Percentiles rank a stretch among this genome's conserved stretches.
Conservation (phyloP, 805 yeast genomes). For the Starmerella floricola region DNA sequence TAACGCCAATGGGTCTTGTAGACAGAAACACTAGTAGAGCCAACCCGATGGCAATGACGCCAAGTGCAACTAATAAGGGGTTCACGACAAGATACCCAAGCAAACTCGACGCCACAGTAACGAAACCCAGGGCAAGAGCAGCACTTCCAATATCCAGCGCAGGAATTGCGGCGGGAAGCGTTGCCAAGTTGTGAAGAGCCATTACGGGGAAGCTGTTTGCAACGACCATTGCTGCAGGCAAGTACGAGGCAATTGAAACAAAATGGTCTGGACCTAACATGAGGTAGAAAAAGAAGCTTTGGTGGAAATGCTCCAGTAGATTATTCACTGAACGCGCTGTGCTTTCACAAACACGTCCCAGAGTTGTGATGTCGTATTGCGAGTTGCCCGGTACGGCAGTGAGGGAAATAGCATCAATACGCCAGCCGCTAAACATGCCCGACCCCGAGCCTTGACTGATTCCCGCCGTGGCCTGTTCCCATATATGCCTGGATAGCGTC, state of each 20-base stretch:
- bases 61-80: no score
- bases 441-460: constrained; percentile 36
- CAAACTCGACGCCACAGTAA: not conserved
- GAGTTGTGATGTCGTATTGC: constrained; percentile 75
- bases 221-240: constrained; percentile 70
- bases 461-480: constrained; percentile 60
- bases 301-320: constrained; percentile 89
- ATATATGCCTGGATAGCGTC: constrained; percentile 53
- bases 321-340: constrained; percentile 81
- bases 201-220: constrained; percentile 60
- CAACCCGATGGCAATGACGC: no score
- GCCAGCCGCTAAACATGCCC: constrained; percentile 93
- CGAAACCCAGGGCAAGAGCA: not conserved
- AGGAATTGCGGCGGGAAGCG: not conserved
- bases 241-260: constrained; percentile 86
- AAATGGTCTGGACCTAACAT: constrained; percentile 64
- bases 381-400: constrained; percentile 45
- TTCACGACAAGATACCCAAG: no score
- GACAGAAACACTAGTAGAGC: not conserved
- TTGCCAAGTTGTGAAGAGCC: constrained; percentile 34
- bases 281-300: constrained; percentile 86
- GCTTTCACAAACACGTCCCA: constrained; percentile 83
- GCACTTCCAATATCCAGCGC: not conserved
- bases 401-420: constrained; percentile 78
- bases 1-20: not conserved